Conservation (phyloP, 2,329 filamentous ascomycete genomes). For the Aspergillus tamarii region DNA sequence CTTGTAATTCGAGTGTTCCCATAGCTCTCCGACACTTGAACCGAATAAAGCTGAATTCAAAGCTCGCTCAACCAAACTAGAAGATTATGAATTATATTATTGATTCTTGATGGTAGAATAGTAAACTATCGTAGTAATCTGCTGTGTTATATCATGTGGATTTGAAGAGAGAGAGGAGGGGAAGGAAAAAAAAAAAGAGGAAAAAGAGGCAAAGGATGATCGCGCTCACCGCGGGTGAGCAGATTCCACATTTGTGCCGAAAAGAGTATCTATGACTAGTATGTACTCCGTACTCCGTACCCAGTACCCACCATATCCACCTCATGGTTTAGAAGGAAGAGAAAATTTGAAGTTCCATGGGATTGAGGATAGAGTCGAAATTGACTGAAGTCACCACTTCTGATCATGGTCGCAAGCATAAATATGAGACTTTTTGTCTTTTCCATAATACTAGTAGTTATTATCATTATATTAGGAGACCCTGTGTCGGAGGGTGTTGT, state of each 20-base stretch:
- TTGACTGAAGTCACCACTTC: neutral
- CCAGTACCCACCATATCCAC: neutral
- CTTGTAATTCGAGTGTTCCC: neutral
- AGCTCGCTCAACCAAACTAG: neutral
- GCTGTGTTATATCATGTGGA: no score
- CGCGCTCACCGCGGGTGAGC: conserved; percentile 6
- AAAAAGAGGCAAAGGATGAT: neutral
- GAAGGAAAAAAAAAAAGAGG: neutral
- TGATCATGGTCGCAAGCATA: neutral
- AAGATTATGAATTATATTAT: neutral
- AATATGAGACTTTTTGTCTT: neutral
- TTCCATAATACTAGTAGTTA: neutral
- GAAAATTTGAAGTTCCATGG: conserved; percentile 9
- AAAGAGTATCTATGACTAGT: neutral
- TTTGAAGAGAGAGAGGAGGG: no score
- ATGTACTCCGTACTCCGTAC: neutral
- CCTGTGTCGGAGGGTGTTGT: neutral
- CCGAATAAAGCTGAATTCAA: neutral
- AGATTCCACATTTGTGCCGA: conserved; percentile 1
- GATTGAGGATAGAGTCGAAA: neutral
- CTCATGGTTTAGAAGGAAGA: neutral
- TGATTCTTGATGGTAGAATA: neutral
- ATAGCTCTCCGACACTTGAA: neutral
- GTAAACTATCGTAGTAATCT: neutral
- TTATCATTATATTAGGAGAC: neutral